Evolutionary conservation across 2,329 filamentous ascomycete genomes (phyloP).

Genomic region (Colletotrichum sp.): DNA sequence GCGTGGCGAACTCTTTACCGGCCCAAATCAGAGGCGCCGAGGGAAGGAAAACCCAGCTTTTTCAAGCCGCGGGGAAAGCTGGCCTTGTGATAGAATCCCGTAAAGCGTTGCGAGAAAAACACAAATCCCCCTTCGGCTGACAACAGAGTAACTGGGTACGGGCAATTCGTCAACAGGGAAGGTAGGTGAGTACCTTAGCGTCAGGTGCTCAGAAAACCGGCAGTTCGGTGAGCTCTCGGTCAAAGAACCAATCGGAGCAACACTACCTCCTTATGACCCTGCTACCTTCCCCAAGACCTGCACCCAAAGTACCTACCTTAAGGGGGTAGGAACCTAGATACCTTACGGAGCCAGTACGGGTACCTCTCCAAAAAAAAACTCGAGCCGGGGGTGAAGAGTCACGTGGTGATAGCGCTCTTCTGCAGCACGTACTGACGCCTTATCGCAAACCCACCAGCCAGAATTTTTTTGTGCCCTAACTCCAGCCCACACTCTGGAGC

Average conservation of each 20-base stretch:
- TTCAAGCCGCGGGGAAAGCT: neutral
- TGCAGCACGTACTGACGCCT: neutral
- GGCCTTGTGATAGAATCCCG: neutral
- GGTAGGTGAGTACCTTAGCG: neutral
- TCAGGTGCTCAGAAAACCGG: neutral
- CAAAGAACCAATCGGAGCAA: neutral
- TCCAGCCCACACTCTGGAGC: neutral
- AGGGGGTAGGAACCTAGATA: neutral
- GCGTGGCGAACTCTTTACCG: neutral
- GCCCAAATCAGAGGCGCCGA: neutral
- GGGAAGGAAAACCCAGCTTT: too few relatives aligned
- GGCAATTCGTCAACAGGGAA: neutral
- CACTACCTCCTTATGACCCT: neutral
- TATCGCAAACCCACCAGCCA: neutral
- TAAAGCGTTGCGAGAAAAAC: neutral
- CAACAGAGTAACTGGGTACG: neutral
- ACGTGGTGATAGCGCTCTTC: neutral
- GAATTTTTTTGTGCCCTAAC: constrained; percentile 23
- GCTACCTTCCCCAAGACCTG: too few relatives aligned
- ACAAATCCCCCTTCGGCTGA: neutral
- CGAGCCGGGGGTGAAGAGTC: neutral
- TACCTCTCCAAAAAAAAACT: neutral
- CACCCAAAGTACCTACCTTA: too few relatives aligned
- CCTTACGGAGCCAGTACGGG: neutral
- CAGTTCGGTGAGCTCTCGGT: neutral